Evolutionary conservation across 371 early-diverging fungal genomes (phyloP).

Genomic region (Mucor racemosus): DNA sequence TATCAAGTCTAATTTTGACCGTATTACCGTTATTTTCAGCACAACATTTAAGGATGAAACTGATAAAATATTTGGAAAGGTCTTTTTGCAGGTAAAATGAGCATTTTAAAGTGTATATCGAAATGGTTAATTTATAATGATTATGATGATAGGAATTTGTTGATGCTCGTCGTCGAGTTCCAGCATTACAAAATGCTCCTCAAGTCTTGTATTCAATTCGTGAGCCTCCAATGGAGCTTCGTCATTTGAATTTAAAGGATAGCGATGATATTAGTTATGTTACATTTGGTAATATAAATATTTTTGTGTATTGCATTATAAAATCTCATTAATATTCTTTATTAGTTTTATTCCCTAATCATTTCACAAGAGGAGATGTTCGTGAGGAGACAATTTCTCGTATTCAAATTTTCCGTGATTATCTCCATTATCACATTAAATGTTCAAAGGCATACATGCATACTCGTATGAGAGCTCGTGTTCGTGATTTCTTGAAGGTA

Average conservation of each 20-base stretch:
- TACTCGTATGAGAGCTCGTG: slow-evolving; percentile 95
- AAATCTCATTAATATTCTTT: not conserved
- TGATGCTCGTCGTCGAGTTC: slow-evolving; percentile 93
- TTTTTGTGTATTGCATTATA: not conserved
- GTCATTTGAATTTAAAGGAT: slow-evolving; percentile 77
- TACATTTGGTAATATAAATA: slow-evolving; percentile 79
- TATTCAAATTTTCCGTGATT: slow-evolving; percentile 96
- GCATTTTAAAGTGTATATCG: too few species aligned
- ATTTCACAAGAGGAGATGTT: slow-evolving; percentile 74
- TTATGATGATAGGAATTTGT: slow-evolving; percentile 84
- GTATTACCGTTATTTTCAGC: slow-evolving; percentile 96
- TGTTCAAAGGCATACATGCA: slow-evolving; percentile 99
- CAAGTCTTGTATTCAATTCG: slow-evolving; percentile 92
- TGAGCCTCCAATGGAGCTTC: slow-evolving; percentile 94
- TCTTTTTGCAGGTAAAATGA: slow-evolving; percentile 87
- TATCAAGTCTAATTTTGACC: slow-evolving; percentile 87
- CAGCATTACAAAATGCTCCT: slow-evolving; percentile 91
- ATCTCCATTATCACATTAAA: slow-evolving; percentile 98
- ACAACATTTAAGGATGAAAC: slow-evolving; percentile 96
- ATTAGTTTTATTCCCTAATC: slow-evolving; percentile 92
- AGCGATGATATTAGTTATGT: slow-evolving; percentile 84
- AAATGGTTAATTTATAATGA: too few species aligned
- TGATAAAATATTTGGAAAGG: slow-evolving; percentile 93
- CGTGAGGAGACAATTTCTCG: slow-evolving; percentile 90
- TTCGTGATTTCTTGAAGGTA: slow-evolving; percentile 95